These are phyloP conservation scores for Haplosporangium sp. DNA, from an alignment of 371 early-diverging fungal genomes.

Conservation along the genomic window DNA sequence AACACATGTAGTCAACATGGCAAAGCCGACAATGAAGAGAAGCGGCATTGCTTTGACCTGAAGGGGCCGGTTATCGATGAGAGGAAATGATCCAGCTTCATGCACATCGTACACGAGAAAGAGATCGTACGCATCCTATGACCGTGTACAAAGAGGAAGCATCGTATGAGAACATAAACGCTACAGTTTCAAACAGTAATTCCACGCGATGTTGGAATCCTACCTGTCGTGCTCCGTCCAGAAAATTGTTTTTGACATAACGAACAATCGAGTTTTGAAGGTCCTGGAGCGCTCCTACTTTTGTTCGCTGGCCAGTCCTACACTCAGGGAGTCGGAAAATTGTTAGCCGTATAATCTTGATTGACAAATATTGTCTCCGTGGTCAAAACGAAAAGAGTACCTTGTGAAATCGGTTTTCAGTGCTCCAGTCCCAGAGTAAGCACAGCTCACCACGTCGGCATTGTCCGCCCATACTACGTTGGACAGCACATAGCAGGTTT, in stretches of 20 bases:
- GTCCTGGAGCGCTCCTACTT: conserved; percentile 87
- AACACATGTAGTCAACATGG: conserved; percentile 28
- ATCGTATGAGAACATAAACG: not conserved
- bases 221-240: conserved; percentile 92
- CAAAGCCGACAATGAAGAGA: conserved; percentile 23
- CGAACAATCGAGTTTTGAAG: conserved; percentile 84
- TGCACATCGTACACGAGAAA: conserved; percentile 46
- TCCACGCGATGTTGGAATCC: not conserved
- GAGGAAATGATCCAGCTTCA: conserved; percentile 21
- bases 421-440: conserved; percentile 98
- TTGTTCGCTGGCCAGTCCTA: conserved; percentile 89
- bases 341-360: not conserved
- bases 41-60: conserved; percentile 29
- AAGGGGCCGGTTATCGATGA: conserved; percentile 30
- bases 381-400: conserved; percentile 29
- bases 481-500: not conserved
- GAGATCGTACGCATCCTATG: conserved; percentile 50
- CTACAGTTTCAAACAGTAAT: not conserved
- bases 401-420: conserved; percentile 97
- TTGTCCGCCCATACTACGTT: conserved; percentile 74
- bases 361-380: no score
- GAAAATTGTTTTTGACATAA: conserved; percentile 93
- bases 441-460: conserved; percentile 95
- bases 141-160: not conserved
- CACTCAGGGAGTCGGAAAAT: not conserved